Evolutionary conservation across 441 rosid genomes (phyloP), one percentile per base, ranked within the genome.

Genomic region (Euphorbia neoarborescens): DNA sequence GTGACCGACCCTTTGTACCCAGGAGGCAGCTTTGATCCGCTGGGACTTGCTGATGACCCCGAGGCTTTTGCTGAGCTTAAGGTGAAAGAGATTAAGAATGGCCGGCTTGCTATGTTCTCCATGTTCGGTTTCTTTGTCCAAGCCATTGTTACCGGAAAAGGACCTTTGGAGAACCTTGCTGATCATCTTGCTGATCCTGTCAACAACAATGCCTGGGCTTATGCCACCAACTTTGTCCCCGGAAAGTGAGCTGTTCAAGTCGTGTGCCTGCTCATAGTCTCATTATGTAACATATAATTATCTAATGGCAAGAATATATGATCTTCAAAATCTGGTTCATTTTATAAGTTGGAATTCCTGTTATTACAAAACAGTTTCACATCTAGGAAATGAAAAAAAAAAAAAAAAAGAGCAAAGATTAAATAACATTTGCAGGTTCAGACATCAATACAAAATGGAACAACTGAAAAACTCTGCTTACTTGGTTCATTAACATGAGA

Each of bases 91-190:
- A 54, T 83, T 71, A 88, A 86, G 81, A 80, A 86, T 50, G 86
- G 87, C 25, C 59, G 84, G 42, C 79, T 81, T 53, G 83, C 90
- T 73, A 82, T 82, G 84, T 84, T 84, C 75, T 84, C 85, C 27
- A 84, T 83, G 89, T 86, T 83, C 51, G 88, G 87, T 37, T 83
- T 84, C 84, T 85, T 82, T 7, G 85, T 85, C 48, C 90, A 80
- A 76, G 90, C 88, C 28, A 84, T 81, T 34, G 88, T 83, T 34
- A 84, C 88, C 0, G 86, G 83, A 5, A 83, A 86, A 74, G 87
- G 84, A 59, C 84, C 88, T 0, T 28, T 83, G 0, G 89, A 84
- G 81, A 83, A 86, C 71, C 84, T 83, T 24, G 82, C 85, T 53
- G 86, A 81, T 68, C 86, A 81, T 65, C 84, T 86, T 66, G 82